Evolutionary conservation across 352 stramenopile species (phyloP), one percentile per base, ranked within the genome.

Genomic region (Globisporangium cystogenes): DNA sequence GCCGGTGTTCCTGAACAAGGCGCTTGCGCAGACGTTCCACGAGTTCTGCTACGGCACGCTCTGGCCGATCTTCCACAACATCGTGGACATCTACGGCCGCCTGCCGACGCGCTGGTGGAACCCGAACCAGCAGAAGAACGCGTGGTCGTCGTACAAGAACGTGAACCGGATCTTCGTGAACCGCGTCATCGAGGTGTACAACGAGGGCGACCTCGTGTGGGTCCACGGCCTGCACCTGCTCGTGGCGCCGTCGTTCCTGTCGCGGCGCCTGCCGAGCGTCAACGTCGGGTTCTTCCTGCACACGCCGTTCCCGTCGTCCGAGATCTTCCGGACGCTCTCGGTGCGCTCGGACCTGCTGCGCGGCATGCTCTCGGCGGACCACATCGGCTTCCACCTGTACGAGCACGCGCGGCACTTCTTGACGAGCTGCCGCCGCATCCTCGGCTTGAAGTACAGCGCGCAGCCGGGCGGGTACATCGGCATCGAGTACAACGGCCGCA

Each of bases 231-330:
- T 99, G 24, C 97, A 99, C 78, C 70, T 99, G n/a, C 78, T 99
- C 26, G 90, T 99, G 7, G 82, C 98, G 21, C 97, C 97, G 8
- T 98, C 87, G n/a, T 99, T 98, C 59, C 68, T 99, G 18, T 90
- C 89, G 4, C 76, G 96, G 37, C 76, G 90, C 16, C 78, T 99
- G 41, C 90, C 89, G 31, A 75, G 70, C 24, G 96, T 98, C 36
- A 98, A 98, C 60, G 93, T 99, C 51, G 97, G 96, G 12, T 80
- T 99, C 16, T 99, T 99, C 62, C 65, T 99, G 33, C 97, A 99
- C 68, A 99, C 96, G n/a, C 97, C 97, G 11, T 99, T 99, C 68
- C 97, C 97, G 26, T 98, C 90, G 50, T 99, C 93, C 0, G 97
- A 99, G 68, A 99, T 99, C 41, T 99, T 99, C 65, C 82, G 96